Evolutionary conservation across 2,329 filamentous ascomycete genomes (phyloP), one percentile per base, ranked within the genome.

Genomic region (Ceratocystis ficicola): DNA sequence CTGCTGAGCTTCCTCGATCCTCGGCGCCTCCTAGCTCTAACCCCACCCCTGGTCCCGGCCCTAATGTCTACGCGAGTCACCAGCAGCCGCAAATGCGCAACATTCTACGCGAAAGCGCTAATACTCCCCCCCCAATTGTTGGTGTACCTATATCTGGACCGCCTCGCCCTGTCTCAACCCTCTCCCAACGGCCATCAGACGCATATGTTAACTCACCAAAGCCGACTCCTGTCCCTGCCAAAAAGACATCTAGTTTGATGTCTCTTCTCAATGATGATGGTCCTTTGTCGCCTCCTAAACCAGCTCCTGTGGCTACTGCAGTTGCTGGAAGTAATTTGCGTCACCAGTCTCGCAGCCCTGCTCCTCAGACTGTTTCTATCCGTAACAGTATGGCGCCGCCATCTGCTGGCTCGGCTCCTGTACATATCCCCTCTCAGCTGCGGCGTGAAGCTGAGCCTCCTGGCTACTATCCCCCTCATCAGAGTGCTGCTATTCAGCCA

Each of bases 231-330:
- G 73, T 75, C 32, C 72, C 77, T 25, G 73, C 77, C 32, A 73
- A 80, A n/a, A 86, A 86, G 75, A 84, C 80, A 6, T 85, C 83
- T 15, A 86, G 77, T 69, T 79, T 87, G 68, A 84, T 86, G 79
- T 82, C 83, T 0, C 73, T 87, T 68, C 76, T 87, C 2, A 85
- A 85, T 69, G 82, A 86, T 68, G 84, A 86, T 64, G 78, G 80
- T 6, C 75, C 75, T 2, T 75, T 78, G 5, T 75, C 79, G 5
- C 78, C 78, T n/a, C 73, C 77, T 1, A 75, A 77, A 63, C 52
- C 68, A 20, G 61, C 64, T 22, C 75, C 76, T 0, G 83, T 83
- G 73, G 77, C 81, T 50, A 81, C 83, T 65, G 76, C 83, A 8
- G 75, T 77, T 10, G 75, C 77, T 10, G 71, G 71, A 63, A 71